These are phyloP conservation scores for Aeschynomene evenia DNA, from an alignment of 306 rosid species.

Conservation along the genomic window DNA sequence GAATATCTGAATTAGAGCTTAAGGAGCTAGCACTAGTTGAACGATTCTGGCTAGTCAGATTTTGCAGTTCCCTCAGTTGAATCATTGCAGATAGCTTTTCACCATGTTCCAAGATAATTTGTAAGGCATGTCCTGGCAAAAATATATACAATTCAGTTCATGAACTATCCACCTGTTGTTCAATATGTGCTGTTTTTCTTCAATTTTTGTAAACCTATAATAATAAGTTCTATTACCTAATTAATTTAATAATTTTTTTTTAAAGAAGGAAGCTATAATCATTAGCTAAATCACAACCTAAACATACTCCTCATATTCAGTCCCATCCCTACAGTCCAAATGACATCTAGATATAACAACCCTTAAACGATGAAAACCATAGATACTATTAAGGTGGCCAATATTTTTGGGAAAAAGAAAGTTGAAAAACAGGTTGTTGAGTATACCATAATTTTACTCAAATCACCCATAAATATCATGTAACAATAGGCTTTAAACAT, in stretches of 20 bases:
- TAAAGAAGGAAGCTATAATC: constrained; percentile 20
- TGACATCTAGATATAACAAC: constrained; percentile 12
- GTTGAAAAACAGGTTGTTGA: constrained; percentile 1
- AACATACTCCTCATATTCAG: not conserved
- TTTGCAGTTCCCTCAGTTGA: constrained; percentile 89
- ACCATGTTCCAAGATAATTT: constrained; percentile 89
- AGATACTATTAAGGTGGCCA: not conserved
- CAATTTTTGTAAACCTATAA: not conserved
- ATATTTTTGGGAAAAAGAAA: not conserved
- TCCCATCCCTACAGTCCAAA: constrained; percentile 13
- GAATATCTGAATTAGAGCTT: constrained; percentile 52
- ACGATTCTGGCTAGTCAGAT: constrained; percentile 70
- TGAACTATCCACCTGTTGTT: constrained; percentile 17
- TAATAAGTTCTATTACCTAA: constrained; percentile 14
- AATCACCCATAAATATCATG: constrained; percentile 13
- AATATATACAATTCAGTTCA: constrained; percentile 23
- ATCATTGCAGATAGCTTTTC: constrained; percentile 92
- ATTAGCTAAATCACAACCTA: constrained; percentile 16
- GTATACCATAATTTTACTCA: constrained; percentile 13
- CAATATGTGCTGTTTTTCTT: not conserved
- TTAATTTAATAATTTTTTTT: not conserved
- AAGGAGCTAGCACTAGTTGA: constrained; percentile 50
- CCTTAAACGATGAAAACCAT: not conserved
- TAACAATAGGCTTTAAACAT: not conserved
- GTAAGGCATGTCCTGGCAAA: constrained; percentile 74